Evolutionary conservation across 2,329 filamentous ascomycete genomes (phyloP), one percentile per base, ranked within the genome.

Genomic region (Knufia fluminis): DNA sequence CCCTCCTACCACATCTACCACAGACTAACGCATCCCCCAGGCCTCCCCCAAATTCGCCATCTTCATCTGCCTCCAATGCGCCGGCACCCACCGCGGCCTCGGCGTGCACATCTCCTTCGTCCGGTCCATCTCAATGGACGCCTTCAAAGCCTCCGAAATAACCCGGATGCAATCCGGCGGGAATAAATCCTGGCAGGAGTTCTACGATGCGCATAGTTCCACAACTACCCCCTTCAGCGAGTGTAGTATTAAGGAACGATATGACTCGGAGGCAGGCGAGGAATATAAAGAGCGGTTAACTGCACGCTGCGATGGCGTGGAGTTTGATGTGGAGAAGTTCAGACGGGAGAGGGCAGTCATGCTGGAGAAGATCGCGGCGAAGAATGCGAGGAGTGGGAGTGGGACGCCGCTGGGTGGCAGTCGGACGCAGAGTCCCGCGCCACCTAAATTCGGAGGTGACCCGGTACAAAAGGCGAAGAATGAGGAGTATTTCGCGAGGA

Each of bases 81-180:
- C 90, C 28, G 92, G 92, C 60, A 86, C 92, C 47, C 92, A 98
- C 71, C 85, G 92, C 55, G 89, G 89, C 2, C 80, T 98, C 24
- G 92, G 92, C 54, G 92, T 98, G 31, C 92, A 98, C 74, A 95
- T 98, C 68, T 95, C 89, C 65, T 98, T 98, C 71, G 90, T 98
- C 56, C 85, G 92, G 52, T 92, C 86, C 62, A 92, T 97, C 63
- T 95, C 88, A 54, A 98, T 98, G 92, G 92, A 98, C 71, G 89
- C 89, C 50, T 97, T 98, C 75, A 98, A 98, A 68, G 80, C 82
- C 56, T 78, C 79, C 61, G 92, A 98, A 70, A 91, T 97, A 62
- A 83, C 87, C 68, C 85, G 90, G 58, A 97, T 98, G 92, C 81
- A 90, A 52, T 75, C 85, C 19, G 92, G 91, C 40, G 92, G 92